These are phyloP conservation scores for Fonsecaea erecta DNA, from an alignment of 2,329 filamentous ascomycete species.

Conservation along the genomic window DNA sequence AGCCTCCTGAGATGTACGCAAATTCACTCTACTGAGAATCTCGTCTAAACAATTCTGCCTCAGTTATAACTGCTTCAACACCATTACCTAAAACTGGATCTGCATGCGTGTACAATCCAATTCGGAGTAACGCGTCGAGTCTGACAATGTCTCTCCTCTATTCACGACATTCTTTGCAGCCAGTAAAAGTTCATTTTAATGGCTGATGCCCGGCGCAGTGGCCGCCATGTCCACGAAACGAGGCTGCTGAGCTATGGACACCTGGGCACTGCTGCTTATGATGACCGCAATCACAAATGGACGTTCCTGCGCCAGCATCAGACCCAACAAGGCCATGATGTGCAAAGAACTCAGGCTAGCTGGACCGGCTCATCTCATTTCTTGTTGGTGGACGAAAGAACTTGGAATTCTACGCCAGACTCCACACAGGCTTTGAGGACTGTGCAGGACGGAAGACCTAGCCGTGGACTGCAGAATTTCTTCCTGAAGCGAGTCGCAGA, in stretches of 20 bases:
- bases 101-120: background rate
- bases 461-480: conserved; percentile 8
- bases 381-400: conserved; percentile 16
- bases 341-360: background rate
- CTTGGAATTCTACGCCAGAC: background rate
- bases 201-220: conserved; percentile 29
- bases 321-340: background rate
- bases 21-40: too few relatives aligned
- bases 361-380: background rate
- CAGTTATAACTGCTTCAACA: background rate
- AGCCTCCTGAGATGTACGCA: too few relatives aligned
- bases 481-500: conserved; percentile 26
- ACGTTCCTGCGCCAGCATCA: conserved; percentile 27
- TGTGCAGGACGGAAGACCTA: background rate
- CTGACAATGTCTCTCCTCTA: conserved; percentile 23
- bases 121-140: background rate
- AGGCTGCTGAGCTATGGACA: conserved; percentile 34
- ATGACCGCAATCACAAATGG: conserved; percentile 28
- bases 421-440: background rate
- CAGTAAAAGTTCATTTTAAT: conserved; percentile 20
- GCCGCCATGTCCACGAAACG: conserved; percentile 31
- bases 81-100: background rate
- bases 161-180: background rate
- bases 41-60: too few relatives aligned
- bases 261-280: conserved; percentile 33